Base-by-base conservation (phyloP, 495 filamentous ascomycete species). In the Schizothecium vesticola region DNA sequence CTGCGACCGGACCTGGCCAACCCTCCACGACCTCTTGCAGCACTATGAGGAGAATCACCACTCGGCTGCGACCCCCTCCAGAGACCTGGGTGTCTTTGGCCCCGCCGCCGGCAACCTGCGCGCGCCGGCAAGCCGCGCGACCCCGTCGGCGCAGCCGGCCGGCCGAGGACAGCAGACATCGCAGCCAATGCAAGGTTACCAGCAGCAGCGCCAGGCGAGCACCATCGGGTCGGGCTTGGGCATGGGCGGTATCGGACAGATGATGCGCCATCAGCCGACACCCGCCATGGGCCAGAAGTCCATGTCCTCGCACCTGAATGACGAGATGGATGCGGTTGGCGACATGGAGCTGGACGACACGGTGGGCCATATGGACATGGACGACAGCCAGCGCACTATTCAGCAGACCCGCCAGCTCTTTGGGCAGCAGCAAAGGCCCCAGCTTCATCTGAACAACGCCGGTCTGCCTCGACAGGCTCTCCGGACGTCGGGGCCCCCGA, bases 301-400 rank as follows among this genome's bases (percentile, higher is more conserved):
- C 67, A 63, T 58, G 59, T 74, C 78, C 73, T 81, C 78, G 58
- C 78, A 79, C 57, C 71, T 80, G 70, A 80, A 82, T 51, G 87
- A 88, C 62, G 93, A 97, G 73, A 89, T 94, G 84, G 93, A 96
- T 75, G 87, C 89, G 8, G 89, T 96, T 24, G 93, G 93, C 66
- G 92, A 96, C 73, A 97, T 99, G 95, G 95, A 98, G 76, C 88
- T 99, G 88, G 95, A 98, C 75, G 93, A 97, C 67, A 84, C 88
- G 2, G 83, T 90, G 60, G 89, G 86, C 13, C 83, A 84, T 65
- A 84, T 84, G 74, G 88, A 91, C 56, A 76, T 85, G 77, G 83
- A 85, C 74, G 80, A 86, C 77, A 83, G 79, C 71, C 81, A 88
- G 64, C 86, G 87, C 58, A 86, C 89, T 68, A 82, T 89, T 62